Evolutionary conservation across 306 rosid species (phyloP).

Genomic region (Parietaria judaica): DNA sequence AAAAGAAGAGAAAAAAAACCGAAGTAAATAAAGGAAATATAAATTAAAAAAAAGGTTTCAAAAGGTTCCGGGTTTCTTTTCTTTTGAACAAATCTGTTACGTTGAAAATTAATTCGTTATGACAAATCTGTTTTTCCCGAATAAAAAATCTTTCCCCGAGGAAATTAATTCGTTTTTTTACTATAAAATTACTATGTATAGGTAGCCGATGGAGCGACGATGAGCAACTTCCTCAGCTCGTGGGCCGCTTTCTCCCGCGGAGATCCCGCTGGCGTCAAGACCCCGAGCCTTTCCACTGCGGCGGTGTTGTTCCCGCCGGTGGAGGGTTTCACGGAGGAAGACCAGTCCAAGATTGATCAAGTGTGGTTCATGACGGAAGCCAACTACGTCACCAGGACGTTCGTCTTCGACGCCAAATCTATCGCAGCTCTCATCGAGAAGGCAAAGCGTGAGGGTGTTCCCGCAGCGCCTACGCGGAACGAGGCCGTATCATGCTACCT

Average conservation of each 20-base stretch:
- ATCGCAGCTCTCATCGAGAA: conserved; percentile 18
- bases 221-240: conserved; percentile 19
- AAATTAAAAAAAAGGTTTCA: no score
- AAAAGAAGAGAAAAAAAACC: no score
- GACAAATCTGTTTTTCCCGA: no score
- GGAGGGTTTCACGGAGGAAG: conserved; percentile 11
- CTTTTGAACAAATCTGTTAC: no score
- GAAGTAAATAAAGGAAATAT: no score
- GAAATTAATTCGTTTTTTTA: no score
- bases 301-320: conserved; percentile 30
- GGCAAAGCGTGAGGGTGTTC: conserved; percentile 15
- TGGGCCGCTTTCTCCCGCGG: conserved; percentile 33
- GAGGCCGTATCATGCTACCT: conserved; percentile 34
- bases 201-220: conserved; percentile 26
- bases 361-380: conserved; percentile 21
- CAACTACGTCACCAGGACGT: conserved; percentile 28
- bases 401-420: conserved; percentile 27
- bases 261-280: background rate
- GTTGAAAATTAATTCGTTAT: no score
- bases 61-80: no score
- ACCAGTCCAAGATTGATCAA: background rate
- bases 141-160: no score
- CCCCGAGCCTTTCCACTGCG: conserved; percentile 25
- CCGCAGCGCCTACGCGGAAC: conserved; percentile 22
- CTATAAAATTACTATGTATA: no score